These are phyloP conservation scores for Ogataea glucozyma DNA, from an alignment of 805 yeast genomes.

Conservation along the genomic window DNA sequence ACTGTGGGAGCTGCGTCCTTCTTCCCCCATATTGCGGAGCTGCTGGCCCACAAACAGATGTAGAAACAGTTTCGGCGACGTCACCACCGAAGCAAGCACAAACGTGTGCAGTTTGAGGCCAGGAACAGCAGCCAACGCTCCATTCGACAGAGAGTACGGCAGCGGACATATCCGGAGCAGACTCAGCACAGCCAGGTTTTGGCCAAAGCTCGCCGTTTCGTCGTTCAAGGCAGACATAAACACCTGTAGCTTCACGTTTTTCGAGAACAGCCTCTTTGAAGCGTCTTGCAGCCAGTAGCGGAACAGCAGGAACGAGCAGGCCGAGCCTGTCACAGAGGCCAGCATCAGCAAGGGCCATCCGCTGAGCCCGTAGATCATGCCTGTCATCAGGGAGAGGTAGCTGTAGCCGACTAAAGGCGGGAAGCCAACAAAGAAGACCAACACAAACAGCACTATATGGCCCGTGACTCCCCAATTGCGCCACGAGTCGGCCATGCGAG, in stretches of 20 bases:
- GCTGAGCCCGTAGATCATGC: constrained; percentile 81
- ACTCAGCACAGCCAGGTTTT: constrained; percentile 64
- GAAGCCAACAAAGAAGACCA: constrained; percentile 71
- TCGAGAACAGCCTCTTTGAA: constrained; percentile 60
- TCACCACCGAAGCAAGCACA: constrained; percentile 65
- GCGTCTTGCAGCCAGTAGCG: constrained; percentile 55
- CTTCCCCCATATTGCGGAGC: constrained; percentile 65
- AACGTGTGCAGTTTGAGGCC: constrained; percentile 64
- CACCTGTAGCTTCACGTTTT: constrained; percentile 69
- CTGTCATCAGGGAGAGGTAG: constrained; percentile 62
- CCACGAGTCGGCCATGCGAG: constrained; percentile 48
- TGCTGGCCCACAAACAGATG: constrained; percentile 79
- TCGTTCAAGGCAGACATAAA: constrained; percentile 74
- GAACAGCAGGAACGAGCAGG: constrained; percentile 69
- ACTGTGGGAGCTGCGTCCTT: constrained; percentile 44
- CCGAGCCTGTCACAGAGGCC: constrained; percentile 73
- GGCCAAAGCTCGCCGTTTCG: constrained; percentile 39
- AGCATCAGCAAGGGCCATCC: constrained; percentile 80
- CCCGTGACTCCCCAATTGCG: constrained; percentile 28
- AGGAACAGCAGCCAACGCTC: constrained; percentile 88
- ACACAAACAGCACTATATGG: constrained; percentile 43
- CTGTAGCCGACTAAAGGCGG: constrained; percentile 91
- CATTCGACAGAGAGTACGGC: constrained; percentile 90
- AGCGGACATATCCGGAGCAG: constrained; percentile 85
- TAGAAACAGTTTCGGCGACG: constrained; percentile 81